Conservation (phyloP, 345 rosid species). For the Draba incana region DNA sequence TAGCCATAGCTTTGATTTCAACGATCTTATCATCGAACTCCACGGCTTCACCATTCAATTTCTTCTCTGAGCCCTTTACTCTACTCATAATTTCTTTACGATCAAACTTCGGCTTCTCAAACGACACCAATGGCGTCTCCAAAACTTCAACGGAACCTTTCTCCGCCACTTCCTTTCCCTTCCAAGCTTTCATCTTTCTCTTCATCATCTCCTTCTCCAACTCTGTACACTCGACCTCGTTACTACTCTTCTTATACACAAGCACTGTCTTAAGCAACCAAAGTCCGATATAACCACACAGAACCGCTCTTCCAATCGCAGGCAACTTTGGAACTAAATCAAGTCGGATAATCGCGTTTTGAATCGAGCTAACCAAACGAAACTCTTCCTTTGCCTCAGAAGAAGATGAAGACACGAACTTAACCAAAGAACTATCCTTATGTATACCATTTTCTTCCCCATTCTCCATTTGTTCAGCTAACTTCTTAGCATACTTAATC, state of each 20-base stretch:
- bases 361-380: constrained; percentile 46
- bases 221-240: constrained; percentile 50
- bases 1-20: constrained; percentile 63
- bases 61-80: constrained; percentile 47
- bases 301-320: constrained; percentile 49
- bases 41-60: constrained; percentile 32
- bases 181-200: constrained; percentile 73
- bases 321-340: constrained; percentile 48
- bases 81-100: constrained; percentile 53
- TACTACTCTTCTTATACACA: constrained; percentile 37
- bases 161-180: constrained; percentile 54
- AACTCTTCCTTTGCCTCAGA: constrained; percentile 42
- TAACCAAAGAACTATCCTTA: constrained; percentile 67
- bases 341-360: constrained; percentile 42
- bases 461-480: constrained; percentile 70
- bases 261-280: constrained; percentile 58
- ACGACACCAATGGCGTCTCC: constrained; percentile 35
- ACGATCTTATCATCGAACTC: constrained; percentile 49
- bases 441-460: constrained; percentile 57
- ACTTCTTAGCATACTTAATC: constrained; percentile 53
- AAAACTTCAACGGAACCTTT: constrained; percentile 61
- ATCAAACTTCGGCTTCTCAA: constrained; percentile 69
- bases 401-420: constrained; percentile 50
- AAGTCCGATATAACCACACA: constrained; percentile 57
- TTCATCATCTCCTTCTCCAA: constrained; percentile 90